Base-by-base conservation (phyloP, 495 filamentous ascomycete species). In the Penicillium soppii region DNA sequence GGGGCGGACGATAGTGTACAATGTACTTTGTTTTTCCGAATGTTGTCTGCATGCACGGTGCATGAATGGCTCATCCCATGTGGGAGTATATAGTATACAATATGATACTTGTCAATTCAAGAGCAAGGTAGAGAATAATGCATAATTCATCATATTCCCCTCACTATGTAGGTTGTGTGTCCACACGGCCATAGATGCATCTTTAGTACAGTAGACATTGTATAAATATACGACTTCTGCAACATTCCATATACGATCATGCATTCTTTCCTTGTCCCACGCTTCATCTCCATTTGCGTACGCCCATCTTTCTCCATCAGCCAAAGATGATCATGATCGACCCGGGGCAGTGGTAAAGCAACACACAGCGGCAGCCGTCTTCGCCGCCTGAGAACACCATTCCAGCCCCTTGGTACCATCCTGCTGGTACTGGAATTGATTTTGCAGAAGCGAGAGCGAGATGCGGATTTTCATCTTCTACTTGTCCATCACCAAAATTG, bases 271-370 rank as follows among this genome's bases (percentile, higher is more conserved):
- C 8, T 7, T 12, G 29, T 32, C 13, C 13, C 7, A 12, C 8
- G 29, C 13, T 32, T 32, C 29, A 12, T 12, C 29, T 12, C 29
- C 29, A 10, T 32, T 32, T 32, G 13, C 29, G 10, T 32, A 12
- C 7, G 10, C 29, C 13, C 10, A 10, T 5, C 4, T 32, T 10
- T 10, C 25, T 27, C 9, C 25, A n/a, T n/a, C 25, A 27, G 25
- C 25, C 25, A 27, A 27, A 27, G 25, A 27, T 27, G 9, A 27
- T 27, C 25, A 27, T 27, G 25, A 27, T 32, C 16, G 48, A 29
- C 48, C 39, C 48, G n/a, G 16, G 1, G 17, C 46, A 49, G 19
- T 20, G 47, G 47, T 32, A 49, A 49, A 32, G 17, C 36, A 13
- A 49, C 12, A 32, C 23, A 20, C 22, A 20, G 47, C 29, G 16